Evolutionary conservation across 345 rosid genomes (phyloP).

Genomic region (Mercurialis annua): DNA sequence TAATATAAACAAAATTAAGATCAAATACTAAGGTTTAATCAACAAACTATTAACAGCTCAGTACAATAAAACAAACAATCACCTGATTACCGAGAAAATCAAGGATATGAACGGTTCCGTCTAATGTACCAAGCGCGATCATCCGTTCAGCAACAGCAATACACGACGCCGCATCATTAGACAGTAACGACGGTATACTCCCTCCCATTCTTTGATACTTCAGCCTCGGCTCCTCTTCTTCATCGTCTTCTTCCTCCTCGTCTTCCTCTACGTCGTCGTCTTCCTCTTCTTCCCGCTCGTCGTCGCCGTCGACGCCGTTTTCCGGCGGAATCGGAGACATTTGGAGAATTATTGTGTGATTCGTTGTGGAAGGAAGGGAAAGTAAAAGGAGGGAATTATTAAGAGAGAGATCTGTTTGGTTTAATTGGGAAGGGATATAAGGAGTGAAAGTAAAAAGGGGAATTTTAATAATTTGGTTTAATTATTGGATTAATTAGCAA

Average conservation of each 20-base stretch:
- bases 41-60: neutral
- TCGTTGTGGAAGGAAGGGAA: neutral
- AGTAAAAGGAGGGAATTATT: slow-evolving; percentile 7
- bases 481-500: slow-evolving; percentile 36
- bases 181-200: slow-evolving; percentile 75
- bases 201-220: slow-evolving; percentile 99
- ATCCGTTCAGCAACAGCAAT: slow-evolving; percentile 89
- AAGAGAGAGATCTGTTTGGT: slow-evolving; percentile 15
- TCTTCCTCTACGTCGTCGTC: slow-evolving; percentile 22
- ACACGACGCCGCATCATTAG: slow-evolving; percentile 90
- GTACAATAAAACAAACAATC: neutral
- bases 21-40: neutral
- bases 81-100: slow-evolving; percentile 98
- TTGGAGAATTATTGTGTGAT: slow-evolving; percentile 18
- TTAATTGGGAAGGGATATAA: neutral
- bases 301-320: slow-evolving; percentile 90
- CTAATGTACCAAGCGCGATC: slow-evolving; percentile 96
- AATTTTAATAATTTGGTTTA: neutral
- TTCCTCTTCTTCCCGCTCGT: slow-evolving; percentile 69
- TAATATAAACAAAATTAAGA: neutral
- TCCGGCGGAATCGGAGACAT: slow-evolving; percentile 83
- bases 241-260: slow-evolving; percentile 59
- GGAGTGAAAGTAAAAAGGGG: neutral
- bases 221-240: slow-evolving; percentile 87
- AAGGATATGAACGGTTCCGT: slow-evolving; percentile 83